Evolutionary conservation across 1,139 yeast species (phyloP), one percentile per base, ranked within the genome.

Genomic region (Yamadazyma membranifaciens): DNA sequence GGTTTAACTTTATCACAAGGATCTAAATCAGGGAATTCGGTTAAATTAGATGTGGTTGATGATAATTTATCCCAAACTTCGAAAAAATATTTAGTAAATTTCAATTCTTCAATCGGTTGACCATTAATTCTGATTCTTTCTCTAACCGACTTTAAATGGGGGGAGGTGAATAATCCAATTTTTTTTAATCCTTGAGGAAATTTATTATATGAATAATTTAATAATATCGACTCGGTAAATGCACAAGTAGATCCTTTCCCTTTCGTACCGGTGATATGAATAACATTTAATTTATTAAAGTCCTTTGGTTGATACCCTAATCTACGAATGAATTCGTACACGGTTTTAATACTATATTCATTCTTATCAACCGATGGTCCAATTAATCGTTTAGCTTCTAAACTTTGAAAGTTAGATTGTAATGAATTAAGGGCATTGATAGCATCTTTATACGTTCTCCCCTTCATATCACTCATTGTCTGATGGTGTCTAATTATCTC

Each of bases 221-320:
- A 59, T 45, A 94, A 64, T 36, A 92, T 88, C 3, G 94, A 81
- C 54, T 87, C 88, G 2, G 91, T 80, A 59, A 94, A 94, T 0
- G 98, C 97, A 65, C 97, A 92, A 0, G 98, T 91, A 1, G 97
- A 89, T 1, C 99, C 99, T 65, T 94, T 94, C 10, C 99, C 99
- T 62, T 94, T 94, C 1, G 99, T 94, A 20, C 99, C 99, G 0
- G 99, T 91, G 28, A 94, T 85, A 57, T 94, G 98, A 36, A 94
- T 76, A 4, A 89, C 75, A 52, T 91, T 89, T 54, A 94, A 64
- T 44, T 65, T 73, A 61, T 89, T 80, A 56, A 87, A 81, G 47
- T 85, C 95, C 3, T 63, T 51, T 1, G 83, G 75, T n/a, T 67
- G 58, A 62, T 91, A 89, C 0, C 98, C 98, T 38, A 88, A 75